Conservation (phyloP, 2,329 filamentous ascomycete species). For the Aspergillus ibericus region DNA sequence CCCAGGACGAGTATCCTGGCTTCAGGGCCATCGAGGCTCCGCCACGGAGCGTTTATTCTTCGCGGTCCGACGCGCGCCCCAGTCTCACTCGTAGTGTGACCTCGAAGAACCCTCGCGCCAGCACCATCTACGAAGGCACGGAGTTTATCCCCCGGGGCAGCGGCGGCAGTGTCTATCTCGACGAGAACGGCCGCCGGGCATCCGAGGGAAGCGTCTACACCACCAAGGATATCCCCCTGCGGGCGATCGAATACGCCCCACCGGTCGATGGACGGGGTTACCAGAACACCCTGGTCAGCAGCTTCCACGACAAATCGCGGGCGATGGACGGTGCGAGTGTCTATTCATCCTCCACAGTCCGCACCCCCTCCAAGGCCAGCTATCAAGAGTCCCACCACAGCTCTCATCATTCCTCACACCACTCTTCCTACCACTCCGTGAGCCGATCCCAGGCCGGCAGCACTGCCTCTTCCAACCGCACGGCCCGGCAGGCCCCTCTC, state of each 20-base stretch:
- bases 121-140: constrained; percentile 43
- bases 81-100: constrained; percentile 34
- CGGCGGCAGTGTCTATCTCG: constrained; percentile 24
- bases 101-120: constrained; percentile 43
- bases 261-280: constrained; percentile 30
- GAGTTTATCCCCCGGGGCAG: constrained; percentile 28
- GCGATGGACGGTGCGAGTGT: constrained; percentile 31
- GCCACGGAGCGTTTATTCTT: constrained; percentile 29
- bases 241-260: constrained; percentile 43
- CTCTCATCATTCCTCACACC: constrained; percentile 21
- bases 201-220: constrained; percentile 41
- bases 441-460: constrained; percentile 24
- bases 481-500: constrained; percentile 39
- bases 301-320: constrained; percentile 38
- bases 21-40: constrained; percentile 37
- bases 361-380: constrained; percentile 29
- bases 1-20: constrained; percentile 22
- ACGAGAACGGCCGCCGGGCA: constrained; percentile 35
- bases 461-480: constrained; percentile 33
- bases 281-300: constrained; percentile 45
- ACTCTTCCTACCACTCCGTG: constrained; percentile 25
- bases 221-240: constrained; percentile 35
- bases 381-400: constrained; percentile 25
- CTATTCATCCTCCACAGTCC: constrained; percentile 40
- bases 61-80: constrained; percentile 31